Evolutionary conservation across 2,329 filamentous ascomycete species (phyloP), one percentile per base, ranked within the genome.

Genomic region (Fusarium citri): DNA sequence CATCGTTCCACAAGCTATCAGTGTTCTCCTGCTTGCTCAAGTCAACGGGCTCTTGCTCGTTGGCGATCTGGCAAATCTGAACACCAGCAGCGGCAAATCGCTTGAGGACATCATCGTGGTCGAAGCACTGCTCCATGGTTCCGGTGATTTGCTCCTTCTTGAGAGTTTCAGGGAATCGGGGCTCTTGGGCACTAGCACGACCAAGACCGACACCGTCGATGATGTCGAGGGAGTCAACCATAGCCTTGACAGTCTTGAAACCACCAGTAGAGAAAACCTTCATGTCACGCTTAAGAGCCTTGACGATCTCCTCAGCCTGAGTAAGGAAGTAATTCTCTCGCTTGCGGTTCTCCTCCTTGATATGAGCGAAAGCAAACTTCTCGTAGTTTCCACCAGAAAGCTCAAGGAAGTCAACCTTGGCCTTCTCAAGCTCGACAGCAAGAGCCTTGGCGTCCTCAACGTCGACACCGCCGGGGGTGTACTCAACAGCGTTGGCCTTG

Each of bases 301-400:
- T 70, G 34, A 83, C 77, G 73, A 89, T 83, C 66, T 78, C 71
- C 64, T 88, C 82, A 1, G 87, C 87, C 45, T 88, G 88, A 0
- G 86, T 83, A 53, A 89, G 74, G 80, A 89, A 89, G 80, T 87
- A 88, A 11, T 84, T 82, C 72, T 88, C 86, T 2, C 84, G 81
- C 76, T 84, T 83, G 71, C 79, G 80, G 16, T 85, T 89, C 34
- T 80, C 83, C 34, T 88, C 86, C 59, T 83, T 80, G 76, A 84
- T 80, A 72, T 87, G 83, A 0, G 69, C 72, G 65, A 87, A 87
- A 0, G 83, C 85, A 1, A 86, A 74, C 25, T 80, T 77, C 77
- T 89, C 85, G 69, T 88, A 88, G 1, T 86, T 89, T 3, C 87
- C 88, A 31, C 88, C 87, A 0, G 80, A 84, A 1, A 89, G 79